Base-by-base conservation (phyloP, 257 asterid species). In the Thymus mandschuricus region DNA sequence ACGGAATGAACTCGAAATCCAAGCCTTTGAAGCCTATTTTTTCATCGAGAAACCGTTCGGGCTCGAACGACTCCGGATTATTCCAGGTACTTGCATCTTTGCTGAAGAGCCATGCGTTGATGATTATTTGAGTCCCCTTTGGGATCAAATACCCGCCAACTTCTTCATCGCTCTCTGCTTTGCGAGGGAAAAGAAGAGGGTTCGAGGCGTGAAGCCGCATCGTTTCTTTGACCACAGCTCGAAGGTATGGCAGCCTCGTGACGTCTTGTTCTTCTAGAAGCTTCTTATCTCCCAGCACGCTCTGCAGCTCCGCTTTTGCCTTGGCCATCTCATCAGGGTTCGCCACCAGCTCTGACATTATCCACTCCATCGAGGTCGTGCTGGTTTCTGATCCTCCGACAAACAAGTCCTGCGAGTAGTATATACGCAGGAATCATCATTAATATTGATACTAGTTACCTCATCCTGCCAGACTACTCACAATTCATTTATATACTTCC, bases 81-180 rank as follows among this genome's bases (percentile, higher is more conserved):
- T 10, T 6, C 83, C 86, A 81, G 2, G 61, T 8, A 8, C 9
- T 31, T 1, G 79, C 65, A 46, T 82, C 84, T 61, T 79, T 73
- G 6, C 80, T 75, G n/a, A 82, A 73, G 8, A 74, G 82, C 86
- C 82, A 76, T 10, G 60, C 75, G 21, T 82, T 82, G 31, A 73
- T 3, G 6, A 80, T 33, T 43, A 77, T 71, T 9, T 75, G 82
- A 1, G 87, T 49, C 29, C 72, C 64, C 71, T 82, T 77, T 0
- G 82, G 81, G 49, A 82, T 70, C 4, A 10, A 4, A 30, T 79
- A 82, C 0, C 78, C 84, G 4, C 34, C 49, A 12, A 76, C 52
- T 40, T 74, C 71, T 10, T 59, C 52, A 31, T 75, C 60, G 6
- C 30, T 3, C 28, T 76, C 73, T 6, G 69, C 12, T 35, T 4